These are phyloP conservation scores for Mycena crocata DNA, from an alignment of 768 basidiomycete species.

Conservation along the genomic window DNA sequence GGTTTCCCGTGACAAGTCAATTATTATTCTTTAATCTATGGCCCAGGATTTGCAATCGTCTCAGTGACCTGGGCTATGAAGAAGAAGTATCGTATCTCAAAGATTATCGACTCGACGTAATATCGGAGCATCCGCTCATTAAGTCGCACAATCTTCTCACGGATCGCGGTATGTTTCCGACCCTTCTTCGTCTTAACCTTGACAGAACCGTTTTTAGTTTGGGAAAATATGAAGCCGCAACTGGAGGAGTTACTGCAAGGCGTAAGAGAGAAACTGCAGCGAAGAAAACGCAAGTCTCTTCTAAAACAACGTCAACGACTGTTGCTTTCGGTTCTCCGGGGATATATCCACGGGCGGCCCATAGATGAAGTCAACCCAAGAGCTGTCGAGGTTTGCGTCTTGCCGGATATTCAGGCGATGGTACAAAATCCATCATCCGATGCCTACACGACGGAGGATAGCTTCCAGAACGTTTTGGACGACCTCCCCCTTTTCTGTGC, in stretches of 20 bases:
- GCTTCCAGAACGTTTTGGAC: conserved; percentile 31
- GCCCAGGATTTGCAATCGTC: conserved; percentile 32
- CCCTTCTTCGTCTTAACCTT: background rate
- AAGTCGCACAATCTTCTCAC: conserved; percentile 31
- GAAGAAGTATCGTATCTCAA: conserved; percentile 37
- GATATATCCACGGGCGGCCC: conserved; percentile 30
- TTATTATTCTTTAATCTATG: background rate
- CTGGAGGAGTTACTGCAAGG: conserved; percentile 34
- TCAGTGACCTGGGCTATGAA: conserved; percentile 34
- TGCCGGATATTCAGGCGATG: conserved; percentile 38
- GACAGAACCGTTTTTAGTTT: conserved; percentile 24
- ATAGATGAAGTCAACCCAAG: conserved; percentile 36
- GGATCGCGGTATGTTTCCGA: conserved; percentile 31
- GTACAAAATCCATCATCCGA: conserved; percentile 33
- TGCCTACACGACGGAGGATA: conserved; percentile 31
- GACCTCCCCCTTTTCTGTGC: conserved; percentile 32
- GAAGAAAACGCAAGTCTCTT: conserved; percentile 33
- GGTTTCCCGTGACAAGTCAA: background rate
- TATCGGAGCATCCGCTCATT: conserved; percentile 32
- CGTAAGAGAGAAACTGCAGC: conserved; percentile 31
- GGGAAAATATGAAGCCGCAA: conserved; percentile 32
- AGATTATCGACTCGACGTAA: conserved; percentile 10
- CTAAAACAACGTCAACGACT: conserved; percentile 34
- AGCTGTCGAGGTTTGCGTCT: conserved; percentile 36
- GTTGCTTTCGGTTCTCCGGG: conserved; percentile 33